Conservation (phyloP, 345 rosid species). For the Rubroshorea leprosula region DNA sequence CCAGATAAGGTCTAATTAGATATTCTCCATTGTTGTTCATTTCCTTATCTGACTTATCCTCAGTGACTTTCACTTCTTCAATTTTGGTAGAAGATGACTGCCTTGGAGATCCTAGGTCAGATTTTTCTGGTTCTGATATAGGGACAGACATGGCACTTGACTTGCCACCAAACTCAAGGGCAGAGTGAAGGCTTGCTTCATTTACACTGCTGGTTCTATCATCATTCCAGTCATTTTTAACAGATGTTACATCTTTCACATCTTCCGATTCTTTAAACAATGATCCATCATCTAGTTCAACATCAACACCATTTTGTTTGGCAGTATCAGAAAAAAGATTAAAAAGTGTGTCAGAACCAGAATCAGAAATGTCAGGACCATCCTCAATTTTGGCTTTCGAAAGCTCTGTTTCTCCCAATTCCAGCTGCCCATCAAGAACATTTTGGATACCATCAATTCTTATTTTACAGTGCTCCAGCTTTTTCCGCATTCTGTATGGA, state of each 20-base stretch:
- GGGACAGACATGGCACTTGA: constrained; percentile 73
- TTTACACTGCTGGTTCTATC: constrained; percentile 81
- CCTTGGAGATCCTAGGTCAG: constrained; percentile 75
- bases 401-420: constrained; percentile 59
- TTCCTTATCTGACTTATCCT: constrained; percentile 81
- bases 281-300: constrained; percentile 60
- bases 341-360: constrained; percentile 63
- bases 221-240: constrained; percentile 79
- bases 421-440: constrained; percentile 71
- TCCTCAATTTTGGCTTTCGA: constrained; percentile 50
- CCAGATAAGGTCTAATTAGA: constrained; percentile 93
- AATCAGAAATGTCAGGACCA: constrained; percentile 56
- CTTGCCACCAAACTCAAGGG: constrained; percentile 83
- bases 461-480: constrained; percentile 85
- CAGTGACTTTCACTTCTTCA: constrained; percentile 52
- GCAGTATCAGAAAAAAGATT: constrained; percentile 40
- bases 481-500: constrained; percentile 99
- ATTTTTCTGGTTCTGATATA: constrained; percentile 61
- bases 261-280: constrained; percentile 47
- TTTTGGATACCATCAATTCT: constrained; percentile 74
- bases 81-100: constrained; percentile 59
- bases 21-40: constrained; percentile 93
- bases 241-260: constrained; percentile 46
- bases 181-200: constrained; percentile 97
- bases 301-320: constrained; percentile 29